phyloP scores from a whole-genome alignment of 2,329 filamentous ascomycete genomes.

The Thyridium curvatum region DNA sequence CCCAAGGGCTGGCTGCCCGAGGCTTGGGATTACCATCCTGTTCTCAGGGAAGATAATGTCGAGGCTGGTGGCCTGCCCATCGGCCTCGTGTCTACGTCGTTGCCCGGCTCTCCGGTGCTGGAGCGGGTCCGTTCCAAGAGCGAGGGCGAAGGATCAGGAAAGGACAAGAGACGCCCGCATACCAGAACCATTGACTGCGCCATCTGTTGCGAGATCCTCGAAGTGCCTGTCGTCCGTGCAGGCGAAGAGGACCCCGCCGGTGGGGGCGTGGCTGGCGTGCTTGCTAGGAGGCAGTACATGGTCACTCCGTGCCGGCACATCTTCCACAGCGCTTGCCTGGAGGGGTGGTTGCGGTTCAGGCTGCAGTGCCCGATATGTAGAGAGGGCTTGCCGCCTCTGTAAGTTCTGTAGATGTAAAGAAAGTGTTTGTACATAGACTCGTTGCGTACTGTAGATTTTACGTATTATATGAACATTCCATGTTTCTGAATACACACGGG shows the following conservation, averaged over 20 bases:
- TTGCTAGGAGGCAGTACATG: slow-evolving; percentile 86
- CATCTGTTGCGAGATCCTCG: slow-evolving; percentile 87
- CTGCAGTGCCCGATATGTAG: slow-evolving; percentile 94
- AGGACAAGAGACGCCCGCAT: slow-evolving; percentile 19
- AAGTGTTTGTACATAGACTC: not conserved
- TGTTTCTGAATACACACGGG: not conserved
- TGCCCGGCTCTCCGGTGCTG: slow-evolving; percentile 20
- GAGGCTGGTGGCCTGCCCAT: slow-evolving; percentile 78
- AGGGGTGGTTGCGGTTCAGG: slow-evolving; percentile 92
- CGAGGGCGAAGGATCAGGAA: slow-evolving; percentile 1
- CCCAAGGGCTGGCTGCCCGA: slow-evolving; percentile 61
- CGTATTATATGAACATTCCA: no score
- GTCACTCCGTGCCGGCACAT: slow-evolving; percentile 95
- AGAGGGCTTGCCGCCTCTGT: slow-evolving; percentile 81
- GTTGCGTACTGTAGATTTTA: no score
- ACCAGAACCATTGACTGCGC: slow-evolving; percentile 74
- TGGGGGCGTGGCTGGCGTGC: slow-evolving; percentile 57
- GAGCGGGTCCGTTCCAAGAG: slow-evolving; percentile 20
- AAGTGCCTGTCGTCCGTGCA: slow-evolving; percentile 72
- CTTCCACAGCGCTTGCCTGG: slow-evolving; percentile 85
- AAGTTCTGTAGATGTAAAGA: slow-evolving; percentile 16
- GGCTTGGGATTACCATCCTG: slow-evolving; percentile 92
- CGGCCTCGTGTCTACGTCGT: slow-evolving; percentile 46
- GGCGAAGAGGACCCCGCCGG: slow-evolving; percentile 47
- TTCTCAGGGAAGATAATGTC: slow-evolving; percentile 74